Evolutionary conservation across 768 basidiomycete species (phyloP).

Genomic region (Calocera viscosa): DNA sequence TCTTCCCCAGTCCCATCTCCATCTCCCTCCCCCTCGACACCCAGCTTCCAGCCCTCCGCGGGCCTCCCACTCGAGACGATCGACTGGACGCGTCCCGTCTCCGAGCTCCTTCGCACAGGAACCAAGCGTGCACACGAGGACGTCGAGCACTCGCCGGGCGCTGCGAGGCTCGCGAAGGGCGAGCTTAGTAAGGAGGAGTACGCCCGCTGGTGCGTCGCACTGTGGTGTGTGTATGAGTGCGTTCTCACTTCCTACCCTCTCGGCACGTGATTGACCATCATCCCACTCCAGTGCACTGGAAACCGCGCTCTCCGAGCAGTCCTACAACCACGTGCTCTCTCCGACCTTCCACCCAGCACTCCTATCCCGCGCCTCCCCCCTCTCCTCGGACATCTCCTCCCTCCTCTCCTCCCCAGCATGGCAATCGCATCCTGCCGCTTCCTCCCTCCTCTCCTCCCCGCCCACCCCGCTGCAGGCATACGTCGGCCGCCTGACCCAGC

Average conservation of each 20-base stretch:
- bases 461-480: conserved; percentile 44
- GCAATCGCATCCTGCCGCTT: conserved; percentile 44
- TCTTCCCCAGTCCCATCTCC: neutral
- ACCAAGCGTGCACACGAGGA: conserved; percentile 42
- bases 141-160: conserved; percentile 47
- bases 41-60: neutral
- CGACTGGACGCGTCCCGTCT: conserved; percentile 21
- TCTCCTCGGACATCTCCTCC: conserved; percentile 56
- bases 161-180: conserved; percentile 45
- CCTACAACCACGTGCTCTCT: conserved; percentile 47
- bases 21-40: neutral
- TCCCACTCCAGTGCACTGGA: conserved; percentile 22
- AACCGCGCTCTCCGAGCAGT: conserved; percentile 32
- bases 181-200: conserved; percentile 53
- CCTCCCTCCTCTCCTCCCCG: conserved; percentile 22
- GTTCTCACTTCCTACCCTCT: conserved; percentile 21
- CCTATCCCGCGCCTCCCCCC: conserved; percentile 45
- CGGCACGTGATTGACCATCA: neutral
- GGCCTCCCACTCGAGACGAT: neutral
- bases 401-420: conserved; percentile 46
- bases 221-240: conserved; percentile 70
- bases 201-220: conserved; percentile 56
- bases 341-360: conserved; percentile 60
- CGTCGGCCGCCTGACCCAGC: conserved; percentile 39
- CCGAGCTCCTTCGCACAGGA: conserved; percentile 31